These are phyloP conservation scores for Scleroderma citrinum DNA, from an alignment of 768 basidiomycete genomes.

Conservation along the genomic window DNA sequence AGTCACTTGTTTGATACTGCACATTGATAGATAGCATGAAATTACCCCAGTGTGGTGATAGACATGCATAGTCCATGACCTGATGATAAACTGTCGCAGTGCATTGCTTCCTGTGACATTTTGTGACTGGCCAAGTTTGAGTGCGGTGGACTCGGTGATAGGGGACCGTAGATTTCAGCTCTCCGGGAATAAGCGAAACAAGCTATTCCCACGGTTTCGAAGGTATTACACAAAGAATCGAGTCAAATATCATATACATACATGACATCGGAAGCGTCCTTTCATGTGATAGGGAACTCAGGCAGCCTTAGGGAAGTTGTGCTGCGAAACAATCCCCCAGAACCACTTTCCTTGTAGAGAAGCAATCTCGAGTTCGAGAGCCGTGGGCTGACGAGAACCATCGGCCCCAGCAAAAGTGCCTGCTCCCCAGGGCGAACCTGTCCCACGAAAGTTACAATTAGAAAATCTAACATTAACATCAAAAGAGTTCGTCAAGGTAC, in stretches of 20 bases:
- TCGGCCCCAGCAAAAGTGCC: constrained; percentile 49
- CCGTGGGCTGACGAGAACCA: constrained; percentile 43
- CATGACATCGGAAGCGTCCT: neutral
- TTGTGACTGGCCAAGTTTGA: too few relatives aligned
- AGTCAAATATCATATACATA: neutral
- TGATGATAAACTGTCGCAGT: too few relatives aligned
- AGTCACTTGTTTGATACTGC: too few relatives aligned
- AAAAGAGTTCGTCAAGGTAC: constrained; percentile 14
- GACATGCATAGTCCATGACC: too few relatives aligned
- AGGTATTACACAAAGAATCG: neutral
- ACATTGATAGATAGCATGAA: too few relatives aligned
- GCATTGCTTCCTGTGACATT: too few relatives aligned
- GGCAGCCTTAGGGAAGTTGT: constrained; percentile 17
- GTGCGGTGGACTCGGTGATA: too few relatives aligned
- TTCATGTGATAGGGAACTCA: neutral
- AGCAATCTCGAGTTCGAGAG: constrained; percentile 48
- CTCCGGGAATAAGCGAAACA: too few relatives aligned
- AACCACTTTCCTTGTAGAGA: constrained; percentile 48
- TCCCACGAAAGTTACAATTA: neutral
- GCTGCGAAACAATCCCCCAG: constrained; percentile 40
- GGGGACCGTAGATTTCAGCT: too few relatives aligned
- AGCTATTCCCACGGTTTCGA: too few relatives aligned
- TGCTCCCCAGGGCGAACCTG: constrained; percentile 75
- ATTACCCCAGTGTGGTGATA: too few relatives aligned
- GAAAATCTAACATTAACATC: neutral